phyloP scores from a whole-genome alignment of 495 filamentous ascomycete species.

The Aspergillus bertholletiae region DNA sequence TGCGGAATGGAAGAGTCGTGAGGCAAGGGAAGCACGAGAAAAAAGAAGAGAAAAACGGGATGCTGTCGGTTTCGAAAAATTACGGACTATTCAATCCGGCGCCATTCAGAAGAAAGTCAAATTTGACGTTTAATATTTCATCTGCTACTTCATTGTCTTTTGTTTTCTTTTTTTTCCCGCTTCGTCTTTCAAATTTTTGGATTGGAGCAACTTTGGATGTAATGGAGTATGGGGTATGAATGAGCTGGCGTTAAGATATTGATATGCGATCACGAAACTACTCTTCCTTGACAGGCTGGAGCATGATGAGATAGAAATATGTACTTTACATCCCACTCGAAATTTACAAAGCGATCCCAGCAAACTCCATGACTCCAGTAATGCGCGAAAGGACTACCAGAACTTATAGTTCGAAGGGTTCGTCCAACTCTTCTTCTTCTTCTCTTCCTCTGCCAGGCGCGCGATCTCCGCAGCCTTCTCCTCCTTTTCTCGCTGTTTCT shows the following conservation, averaged over 20 bases:
- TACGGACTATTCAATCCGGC: slow-evolving; percentile 29
- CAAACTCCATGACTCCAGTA: slow-evolving; percentile 37
- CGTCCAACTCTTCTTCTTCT: slow-evolving; percentile 52
- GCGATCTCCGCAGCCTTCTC: slow-evolving; percentile 48
- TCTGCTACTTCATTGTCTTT: background rate
- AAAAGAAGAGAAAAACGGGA: slow-evolving; percentile 64
- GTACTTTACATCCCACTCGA: slow-evolving; percentile 18
- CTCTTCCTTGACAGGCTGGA: slow-evolving; percentile 8
- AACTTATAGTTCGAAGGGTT: slow-evolving; percentile 48
- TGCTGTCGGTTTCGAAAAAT: slow-evolving; percentile 30
- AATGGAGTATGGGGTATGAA: slow-evolving; percentile 3
- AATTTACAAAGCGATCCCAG: slow-evolving; percentile 32
- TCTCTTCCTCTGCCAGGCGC: slow-evolving; percentile 43
- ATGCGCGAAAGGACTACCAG: slow-evolving; percentile 32
- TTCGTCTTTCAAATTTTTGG: background rate
- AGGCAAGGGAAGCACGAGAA: slow-evolving; percentile 78
- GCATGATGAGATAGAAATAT: slow-evolving; percentile 15
- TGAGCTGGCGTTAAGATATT: slow-evolving; percentile 12
- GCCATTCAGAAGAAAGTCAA: slow-evolving; percentile 44
- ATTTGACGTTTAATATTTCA: slow-evolving; percentile 29
- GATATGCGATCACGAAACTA: slow-evolving; percentile 4
- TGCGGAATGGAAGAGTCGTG: slow-evolving; percentile 75
- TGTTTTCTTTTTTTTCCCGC: background rate
- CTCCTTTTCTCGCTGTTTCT: slow-evolving; percentile 64
- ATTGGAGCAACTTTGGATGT: background rate